phyloP scores from a whole-genome alignment of 768 basidiomycete species.

The Chalciporus sphaerocephalus region DNA sequence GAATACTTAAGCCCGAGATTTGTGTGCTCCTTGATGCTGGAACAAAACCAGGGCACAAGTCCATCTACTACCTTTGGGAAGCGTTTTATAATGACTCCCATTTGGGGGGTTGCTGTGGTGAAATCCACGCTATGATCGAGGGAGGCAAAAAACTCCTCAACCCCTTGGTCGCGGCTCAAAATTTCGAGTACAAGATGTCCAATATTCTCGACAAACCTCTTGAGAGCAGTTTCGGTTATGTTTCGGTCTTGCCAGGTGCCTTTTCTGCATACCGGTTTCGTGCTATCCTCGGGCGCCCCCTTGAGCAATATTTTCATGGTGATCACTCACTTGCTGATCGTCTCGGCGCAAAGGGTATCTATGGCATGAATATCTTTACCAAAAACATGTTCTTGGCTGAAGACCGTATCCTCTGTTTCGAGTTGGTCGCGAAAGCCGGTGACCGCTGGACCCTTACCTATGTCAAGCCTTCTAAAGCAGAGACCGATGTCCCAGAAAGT shows the following conservation, averaged over 20 bases:
- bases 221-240: slow-evolving; percentile 94
- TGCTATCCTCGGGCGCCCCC: slow-evolving; percentile 83
- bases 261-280: slow-evolving; percentile 96
- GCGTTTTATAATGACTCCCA: slow-evolving; percentile 79
- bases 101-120: slow-evolving; percentile 86
- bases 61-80: slow-evolving; percentile 94
- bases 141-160: slow-evolving; percentile 89
- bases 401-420: slow-evolving; percentile 97
- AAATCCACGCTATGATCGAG: slow-evolving; percentile 96
- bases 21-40: slow-evolving; percentile 94
- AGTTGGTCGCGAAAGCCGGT: slow-evolving; percentile 85
- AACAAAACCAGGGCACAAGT: slow-evolving; percentile 94
- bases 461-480: slow-evolving; percentile 94
- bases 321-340: slow-evolving; percentile 89
- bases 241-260: slow-evolving; percentile 91
- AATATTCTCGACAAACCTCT: slow-evolving; percentile 95
- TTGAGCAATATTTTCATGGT: slow-evolving; percentile 83
- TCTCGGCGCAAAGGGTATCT: slow-evolving; percentile 87
- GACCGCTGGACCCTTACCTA: slow-evolving; percentile 86
- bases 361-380: slow-evolving; percentile 96
- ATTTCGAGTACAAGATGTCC: slow-evolving; percentile 98
- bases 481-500: slow-evolving; percentile 94
- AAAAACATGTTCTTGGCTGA: slow-evolving; percentile 92
- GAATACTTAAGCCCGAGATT: slow-evolving; percentile 74
- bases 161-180: slow-evolving; percentile 90